These are phyloP conservation scores for Candida morakotiae DNA, from an alignment of 805 yeast species.

Conservation along the genomic window DNA sequence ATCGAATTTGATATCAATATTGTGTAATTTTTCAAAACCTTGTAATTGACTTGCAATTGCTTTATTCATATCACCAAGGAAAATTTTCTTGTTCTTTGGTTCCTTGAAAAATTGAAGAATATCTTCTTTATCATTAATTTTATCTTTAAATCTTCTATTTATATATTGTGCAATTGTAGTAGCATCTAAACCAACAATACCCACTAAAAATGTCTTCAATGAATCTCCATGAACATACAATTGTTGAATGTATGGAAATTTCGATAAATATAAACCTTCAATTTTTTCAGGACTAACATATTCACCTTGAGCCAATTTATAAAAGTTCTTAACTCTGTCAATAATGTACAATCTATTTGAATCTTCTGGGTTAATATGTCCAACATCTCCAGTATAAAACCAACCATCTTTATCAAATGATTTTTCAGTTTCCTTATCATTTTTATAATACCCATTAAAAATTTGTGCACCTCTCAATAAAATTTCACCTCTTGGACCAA, in stretches of 20 bases:
- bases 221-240: conserved; percentile 33
- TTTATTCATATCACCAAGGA: conserved; percentile 21
- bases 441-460: conserved; percentile 47
- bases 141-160: conserved; percentile 11
- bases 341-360: conserved; percentile 40
- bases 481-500: conserved; percentile 48
- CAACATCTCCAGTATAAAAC: conserved; percentile 57
- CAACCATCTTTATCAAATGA: conserved; percentile 47
- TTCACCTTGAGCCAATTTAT: conserved; percentile 41
- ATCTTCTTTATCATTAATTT: conserved; percentile 11
- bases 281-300: conserved; percentile 41
- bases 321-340: conserved; percentile 45
- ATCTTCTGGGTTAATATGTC: conserved; percentile 15
- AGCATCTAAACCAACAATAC: conserved; percentile 23
- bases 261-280: conserved; percentile 28
- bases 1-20: conserved; percentile 29
- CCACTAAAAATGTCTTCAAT: conserved; percentile 23
- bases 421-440: conserved; percentile 44
- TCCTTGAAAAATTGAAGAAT: conserved; percentile 20
- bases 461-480: conserved; percentile 54
- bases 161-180: conserved; percentile 15
- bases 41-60: conserved; percentile 18
- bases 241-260: conserved; percentile 25
- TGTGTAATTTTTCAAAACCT: conserved; percentile 38
- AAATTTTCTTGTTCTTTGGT: conserved; percentile 16